These are phyloP conservation scores for Mycena latifolia DNA, from an alignment of 768 basidiomycete genomes.

Conservation along the genomic window DNA sequence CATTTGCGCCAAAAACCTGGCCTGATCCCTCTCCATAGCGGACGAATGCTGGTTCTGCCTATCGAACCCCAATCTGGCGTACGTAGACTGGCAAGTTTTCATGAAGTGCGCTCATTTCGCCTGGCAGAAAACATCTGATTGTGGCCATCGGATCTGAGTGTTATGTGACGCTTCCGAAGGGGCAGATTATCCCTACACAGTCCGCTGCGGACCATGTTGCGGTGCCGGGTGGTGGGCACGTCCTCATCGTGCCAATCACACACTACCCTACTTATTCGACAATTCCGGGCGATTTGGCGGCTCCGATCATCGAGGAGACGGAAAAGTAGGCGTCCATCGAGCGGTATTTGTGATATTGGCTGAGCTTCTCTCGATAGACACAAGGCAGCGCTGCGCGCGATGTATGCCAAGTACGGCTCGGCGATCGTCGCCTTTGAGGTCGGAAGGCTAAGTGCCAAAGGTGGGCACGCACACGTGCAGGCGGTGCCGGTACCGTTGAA, in stretches of 20 bases:
- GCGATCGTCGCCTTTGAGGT: conserved; percentile 90
- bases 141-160: conserved; percentile 94
- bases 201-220: conserved; percentile 58
- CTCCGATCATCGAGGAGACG: conserved; percentile 85
- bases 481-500: conserved; percentile 81
- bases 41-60: conserved; percentile 99
- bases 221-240: conserved; percentile 97
- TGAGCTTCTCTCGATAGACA: conserved; percentile 60
- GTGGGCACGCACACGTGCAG: conserved; percentile 96
- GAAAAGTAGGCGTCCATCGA: conserved; percentile 64
- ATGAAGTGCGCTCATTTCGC: background rate
- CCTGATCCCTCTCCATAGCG: conserved; percentile 58
- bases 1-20: conserved; percentile 15
- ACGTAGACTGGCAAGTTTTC: conserved; percentile 44
- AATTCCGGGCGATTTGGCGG: conserved; percentile 82
- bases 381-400: conserved; percentile 77
- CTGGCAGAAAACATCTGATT: conserved; percentile 83
- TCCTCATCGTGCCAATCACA: conserved; percentile 92
- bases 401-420: conserved; percentile 79
- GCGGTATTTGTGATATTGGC: background rate
- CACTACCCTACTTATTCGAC: conserved; percentile 92
- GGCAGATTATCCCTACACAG: conserved; percentile 90
- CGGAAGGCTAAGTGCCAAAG: conserved; percentile 83
- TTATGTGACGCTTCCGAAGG: conserved; percentile 96
- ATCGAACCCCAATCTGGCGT: conserved; percentile 93